Base-by-base conservation (phyloP, 257 asterid species). In the Solanum ossicruentum region DNA sequence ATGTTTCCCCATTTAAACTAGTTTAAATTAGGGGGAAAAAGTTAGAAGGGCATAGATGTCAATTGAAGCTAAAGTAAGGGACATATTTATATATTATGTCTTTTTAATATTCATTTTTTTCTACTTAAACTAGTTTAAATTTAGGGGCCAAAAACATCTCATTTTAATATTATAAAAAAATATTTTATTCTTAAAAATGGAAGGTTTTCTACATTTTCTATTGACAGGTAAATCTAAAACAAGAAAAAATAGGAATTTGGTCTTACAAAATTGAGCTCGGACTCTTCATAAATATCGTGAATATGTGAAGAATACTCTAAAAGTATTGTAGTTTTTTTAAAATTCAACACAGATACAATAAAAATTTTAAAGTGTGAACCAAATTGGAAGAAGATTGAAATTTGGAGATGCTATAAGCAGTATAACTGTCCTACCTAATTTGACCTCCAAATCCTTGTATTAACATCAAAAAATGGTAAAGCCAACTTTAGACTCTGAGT, bases 401-500 rank as follows among this genome's bases (percentile, higher is more conserved):
- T 51, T 45, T 26, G 61, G 0, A 49, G 60, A 52, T 77, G 1
- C 47, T 82, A 43, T 45, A 66, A 82, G 84, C 78, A 47, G 82
- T 54, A 18, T 10, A 80, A 26, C 86, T 5, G 28, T 60, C n/a
- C 65, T 84, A 87, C 88, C 89, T 56, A 88, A 87, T 83, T 63
- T 56, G 66, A 52, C 87, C 49, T 17, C 16, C 51, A 21, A 13
- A 82, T 79, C 26, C 58, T 85, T 47, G 85, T 72, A 69, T 87
- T 66, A 82, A 57, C 85, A 82, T 82, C 83, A 86, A 45, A 75
- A 85, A 85, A 16, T 39, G 57, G 72, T 8, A 49, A 72, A 26
- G 36, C 47, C 65, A 21, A 18, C 47, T 26, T 28, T 79, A 21
- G 52, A 82, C 86, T 7, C 84, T 83, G 88, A 73, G 96, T 89